Evolutionary conservation across 805 yeast species (phyloP).

Genomic region (Metschnikowia arizonensis): DNA sequence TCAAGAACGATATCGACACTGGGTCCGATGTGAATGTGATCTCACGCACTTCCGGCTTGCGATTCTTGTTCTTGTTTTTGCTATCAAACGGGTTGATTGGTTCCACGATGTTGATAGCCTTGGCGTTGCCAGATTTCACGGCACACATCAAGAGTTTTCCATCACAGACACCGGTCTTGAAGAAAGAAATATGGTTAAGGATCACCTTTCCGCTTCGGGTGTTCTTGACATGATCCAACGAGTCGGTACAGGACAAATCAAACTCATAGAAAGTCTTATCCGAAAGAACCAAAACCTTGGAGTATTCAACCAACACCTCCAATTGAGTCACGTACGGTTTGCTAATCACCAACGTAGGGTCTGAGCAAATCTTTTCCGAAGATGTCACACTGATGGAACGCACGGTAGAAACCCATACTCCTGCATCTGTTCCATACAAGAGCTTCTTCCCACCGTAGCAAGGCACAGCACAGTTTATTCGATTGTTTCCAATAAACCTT

Average conservation of each 20-base stretch:
- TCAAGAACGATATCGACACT: slow-evolving; percentile 83
- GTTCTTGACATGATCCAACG: slow-evolving; percentile 46
- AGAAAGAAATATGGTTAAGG: slow-evolving; percentile 82
- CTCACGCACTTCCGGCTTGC: slow-evolving; percentile 66
- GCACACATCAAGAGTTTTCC: slow-evolving; percentile 88
- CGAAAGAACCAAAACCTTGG: slow-evolving; percentile 70
- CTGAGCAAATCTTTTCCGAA: slow-evolving; percentile 51
- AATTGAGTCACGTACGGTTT: slow-evolving; percentile 79
- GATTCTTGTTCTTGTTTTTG: slow-evolving; percentile 58
- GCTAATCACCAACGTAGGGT: slow-evolving; percentile 71
- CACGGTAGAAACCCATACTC: slow-evolving; percentile 80
- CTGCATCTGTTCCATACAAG: slow-evolving; percentile 87
- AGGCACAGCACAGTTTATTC: slow-evolving; percentile 88
- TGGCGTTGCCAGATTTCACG: slow-evolving; percentile 75
- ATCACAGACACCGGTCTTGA: slow-evolving; percentile 88
- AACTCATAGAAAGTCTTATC: slow-evolving; percentile 79
- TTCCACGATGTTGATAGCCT: slow-evolving; percentile 80
- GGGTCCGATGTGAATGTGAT: slow-evolving; percentile 85
- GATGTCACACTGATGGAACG: slow-evolving; percentile 49
- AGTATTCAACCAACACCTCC: slow-evolving; percentile 88
- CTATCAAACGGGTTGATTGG: slow-evolving; percentile 72
- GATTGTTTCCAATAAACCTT: slow-evolving; percentile 67
- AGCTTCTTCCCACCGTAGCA: slow-evolving; percentile 91
- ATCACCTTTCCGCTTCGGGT: slow-evolving; percentile 70
- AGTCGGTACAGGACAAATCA: slow-evolving; percentile 54